A percentile compares a stretch with the other conserved stretches of the same genome.
phyloP scores from a whole-genome alignment of 768 basidiomycete genomes.

The Boletus pseudo-olivaceus region DNA sequence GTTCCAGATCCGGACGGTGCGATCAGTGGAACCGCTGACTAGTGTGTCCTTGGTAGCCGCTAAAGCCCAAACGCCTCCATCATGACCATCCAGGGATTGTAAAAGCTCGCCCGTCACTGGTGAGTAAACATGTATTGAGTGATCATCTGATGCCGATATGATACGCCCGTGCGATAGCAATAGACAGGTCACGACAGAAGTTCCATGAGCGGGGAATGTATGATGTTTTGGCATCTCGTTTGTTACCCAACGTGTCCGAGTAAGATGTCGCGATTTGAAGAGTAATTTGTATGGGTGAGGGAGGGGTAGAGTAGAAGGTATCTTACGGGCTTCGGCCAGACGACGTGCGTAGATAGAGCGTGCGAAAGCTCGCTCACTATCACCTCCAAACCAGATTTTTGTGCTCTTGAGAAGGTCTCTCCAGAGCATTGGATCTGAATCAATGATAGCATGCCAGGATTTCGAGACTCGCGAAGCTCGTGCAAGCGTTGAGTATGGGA shows the following conservation, averaged over 20 bases:
- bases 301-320: slow-evolving; percentile 54
- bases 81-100: slow-evolving; percentile 80
- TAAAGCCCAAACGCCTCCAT: slow-evolving; percentile 97
- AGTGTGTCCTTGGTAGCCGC: slow-evolving; percentile 83
- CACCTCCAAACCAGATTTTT: slow-evolving; percentile 85
- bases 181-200: slow-evolving; percentile 91
- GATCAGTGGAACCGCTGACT: slow-evolving; percentile 91
- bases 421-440: slow-evolving; percentile 89
- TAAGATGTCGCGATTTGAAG: slow-evolving; percentile 86
- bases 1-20: slow-evolving; percentile 92
- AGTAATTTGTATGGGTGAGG: slow-evolving; percentile 90
- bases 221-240: slow-evolving; percentile 70
- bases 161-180: slow-evolving; percentile 93
- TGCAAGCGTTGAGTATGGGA: slow-evolving; percentile 78
- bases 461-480: slow-evolving; percentile 86
- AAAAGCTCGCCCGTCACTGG: slow-evolving; percentile 77
- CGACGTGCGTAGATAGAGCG: slow-evolving; percentile 64
- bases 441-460: slow-evolving; percentile 89
- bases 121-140: slow-evolving; percentile 92
- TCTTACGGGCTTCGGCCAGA: slow-evolving; percentile 35
- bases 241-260: slow-evolving; percentile 75
- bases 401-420: slow-evolving; percentile 78
- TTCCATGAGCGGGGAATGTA: slow-evolving; percentile 85
- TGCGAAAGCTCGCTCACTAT: slow-evolving; percentile 79
- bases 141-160: slow-evolving; percentile 96